Conservation (phyloP, 345 rosid species). For the Linum tenue region DNA sequence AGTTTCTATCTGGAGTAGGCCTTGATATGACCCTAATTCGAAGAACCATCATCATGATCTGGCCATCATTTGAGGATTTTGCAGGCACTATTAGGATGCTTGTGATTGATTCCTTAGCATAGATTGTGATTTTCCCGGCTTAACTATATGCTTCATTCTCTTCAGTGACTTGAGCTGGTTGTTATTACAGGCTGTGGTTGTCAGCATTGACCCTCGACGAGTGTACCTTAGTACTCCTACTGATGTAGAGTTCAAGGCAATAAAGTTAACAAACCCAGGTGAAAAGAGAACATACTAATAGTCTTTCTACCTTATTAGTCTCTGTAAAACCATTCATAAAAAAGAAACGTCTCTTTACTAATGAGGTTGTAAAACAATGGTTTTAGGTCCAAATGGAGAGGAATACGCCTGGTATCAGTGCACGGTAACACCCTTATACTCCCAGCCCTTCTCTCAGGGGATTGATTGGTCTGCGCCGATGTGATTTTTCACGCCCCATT, state of each 20-base stretch:
- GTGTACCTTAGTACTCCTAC: slow-evolving; percentile 57
- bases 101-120: neutral
- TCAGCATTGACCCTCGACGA: slow-evolving; percentile 94
- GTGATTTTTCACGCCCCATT: neutral
- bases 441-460: neutral
- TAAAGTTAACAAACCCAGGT: slow-evolving; percentile 64
- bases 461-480: neutral
- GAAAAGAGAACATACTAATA: slow-evolving; percentile 2
- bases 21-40: too few relatives aligned
- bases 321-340: neutral
- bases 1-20: too few relatives aligned
- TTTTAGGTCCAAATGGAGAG: slow-evolving; percentile 82
- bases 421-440: slow-evolving; percentile 46
- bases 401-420: slow-evolving; percentile 98
- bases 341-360: neutral
- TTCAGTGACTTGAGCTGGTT: slow-evolving; percentile 4
- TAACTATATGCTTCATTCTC: neutral
- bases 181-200: slow-evolving; percentile 81
- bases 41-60: too few relatives aligned
- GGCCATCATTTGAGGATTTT: too few relatives aligned
- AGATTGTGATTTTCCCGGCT: neutral
- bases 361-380: slow-evolving; percentile 10
- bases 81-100: too few relatives aligned
- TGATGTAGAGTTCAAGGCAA: slow-evolving; percentile 65
- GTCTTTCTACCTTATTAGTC: neutral